Evolutionary conservation across 148 eudicot genomes (phyloP).

Genomic region (Amaranthus palmeri): DNA sequence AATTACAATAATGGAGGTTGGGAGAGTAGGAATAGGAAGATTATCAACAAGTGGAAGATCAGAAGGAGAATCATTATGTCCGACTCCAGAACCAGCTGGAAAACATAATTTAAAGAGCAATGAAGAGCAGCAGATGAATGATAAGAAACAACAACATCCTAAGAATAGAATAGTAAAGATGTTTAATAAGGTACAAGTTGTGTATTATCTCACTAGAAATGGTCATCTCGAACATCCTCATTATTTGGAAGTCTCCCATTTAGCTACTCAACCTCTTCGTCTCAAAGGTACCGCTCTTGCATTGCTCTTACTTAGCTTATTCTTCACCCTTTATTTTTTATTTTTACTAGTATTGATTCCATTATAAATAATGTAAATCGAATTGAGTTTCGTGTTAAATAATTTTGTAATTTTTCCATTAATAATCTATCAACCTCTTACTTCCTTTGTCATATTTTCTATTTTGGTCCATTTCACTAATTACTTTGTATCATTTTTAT

Average conservation of each 20-base stretch:
- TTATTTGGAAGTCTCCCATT: conserved; percentile 69
- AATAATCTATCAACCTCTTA: background rate
- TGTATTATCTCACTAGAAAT: conserved; percentile 72
- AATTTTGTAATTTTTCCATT: background rate
- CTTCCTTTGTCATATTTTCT: background rate
- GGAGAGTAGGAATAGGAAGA: background rate
- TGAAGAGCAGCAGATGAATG: background rate
- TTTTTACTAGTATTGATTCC: background rate
- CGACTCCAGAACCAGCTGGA: background rate
- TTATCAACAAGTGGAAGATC: background rate
- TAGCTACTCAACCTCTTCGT: conserved; percentile 67
- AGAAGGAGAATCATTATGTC: background rate
- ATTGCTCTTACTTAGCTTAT: background rate
- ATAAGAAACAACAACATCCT: background rate
- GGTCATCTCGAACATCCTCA: conserved; percentile 93
- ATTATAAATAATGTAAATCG: background rate
- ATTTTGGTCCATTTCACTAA: too few species aligned
- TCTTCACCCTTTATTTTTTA: background rate
- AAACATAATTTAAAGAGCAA: background rate
- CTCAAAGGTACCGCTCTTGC: conserved; percentile 48
- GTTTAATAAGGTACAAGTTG: conserved; percentile 64
- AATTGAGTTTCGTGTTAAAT: background rate
- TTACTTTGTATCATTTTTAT: too few species aligned
- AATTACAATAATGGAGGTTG: conserved; percentile 8
- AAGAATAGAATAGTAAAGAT: conserved; percentile 16